Percentiles rank a stretch among this genome's conserved stretches.
phyloP scores from a whole-genome alignment of 306 rosid genomes.

The Glycyrrhiza uralensis region DNA sequence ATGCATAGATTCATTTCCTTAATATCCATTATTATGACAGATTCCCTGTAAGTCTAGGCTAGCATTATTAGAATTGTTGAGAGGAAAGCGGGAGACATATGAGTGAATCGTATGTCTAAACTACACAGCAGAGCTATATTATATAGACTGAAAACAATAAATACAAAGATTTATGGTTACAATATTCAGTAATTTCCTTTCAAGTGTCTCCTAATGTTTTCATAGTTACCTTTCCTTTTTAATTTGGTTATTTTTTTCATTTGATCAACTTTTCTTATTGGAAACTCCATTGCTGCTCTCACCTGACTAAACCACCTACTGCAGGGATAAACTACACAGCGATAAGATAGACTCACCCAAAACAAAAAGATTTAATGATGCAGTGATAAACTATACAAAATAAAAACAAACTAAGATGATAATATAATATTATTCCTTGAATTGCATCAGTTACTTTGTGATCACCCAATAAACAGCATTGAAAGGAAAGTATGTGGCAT shows the following conservation, averaged over 20 bases:
- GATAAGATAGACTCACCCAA: neutral
- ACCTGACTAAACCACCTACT: neutral
- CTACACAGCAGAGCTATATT: neutral
- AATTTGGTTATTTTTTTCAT: neutral
- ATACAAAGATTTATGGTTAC: neutral
- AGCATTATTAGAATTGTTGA: too few relatives aligned
- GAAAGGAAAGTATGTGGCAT: conserved; percentile 14
- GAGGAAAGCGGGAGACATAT: neutral
- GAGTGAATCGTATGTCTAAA: neutral
- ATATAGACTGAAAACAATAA: neutral
- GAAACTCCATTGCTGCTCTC: neutral
- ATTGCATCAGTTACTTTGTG: neutral
- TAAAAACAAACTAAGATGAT: neutral
- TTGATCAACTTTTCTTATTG: neutral
- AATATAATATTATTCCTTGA: neutral
- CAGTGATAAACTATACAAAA: neutral
- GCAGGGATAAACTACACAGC: too few relatives aligned
- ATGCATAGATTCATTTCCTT: neutral
- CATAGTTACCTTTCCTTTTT: neutral
- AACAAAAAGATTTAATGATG: neutral
- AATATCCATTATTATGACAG: neutral
- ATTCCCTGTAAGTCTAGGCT: too few relatives aligned
- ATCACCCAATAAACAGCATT: neutral
- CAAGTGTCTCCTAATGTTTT: neutral
- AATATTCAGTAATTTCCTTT: neutral